Evolutionary conservation across 1,139 yeast genomes (phyloP).

Genomic region (Ogataea hybrid): DNA sequence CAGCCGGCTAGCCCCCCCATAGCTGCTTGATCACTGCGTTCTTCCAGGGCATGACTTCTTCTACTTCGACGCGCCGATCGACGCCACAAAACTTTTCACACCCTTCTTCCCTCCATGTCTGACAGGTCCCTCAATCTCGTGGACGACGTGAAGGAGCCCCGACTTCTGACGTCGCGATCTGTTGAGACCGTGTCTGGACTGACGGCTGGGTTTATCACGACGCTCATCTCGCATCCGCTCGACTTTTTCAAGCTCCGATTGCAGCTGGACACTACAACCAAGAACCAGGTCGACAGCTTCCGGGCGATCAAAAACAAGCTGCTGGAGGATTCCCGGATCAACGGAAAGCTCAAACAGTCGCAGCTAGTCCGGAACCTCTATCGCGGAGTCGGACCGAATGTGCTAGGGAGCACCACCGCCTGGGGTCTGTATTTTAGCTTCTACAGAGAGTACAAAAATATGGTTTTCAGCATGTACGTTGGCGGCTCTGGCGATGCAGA

Average conservation of each 20-base stretch:
- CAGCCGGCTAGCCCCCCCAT: too few relatives aligned
- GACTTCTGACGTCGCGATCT: constrained; percentile 13
- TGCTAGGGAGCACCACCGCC: constrained; percentile 79
- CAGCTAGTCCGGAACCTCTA: constrained; percentile 43
- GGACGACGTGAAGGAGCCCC: constrained; percentile 13
- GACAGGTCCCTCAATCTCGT: constrained; percentile 13
- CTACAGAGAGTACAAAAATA: constrained; percentile 58
- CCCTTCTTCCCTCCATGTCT: constrained; percentile 4
- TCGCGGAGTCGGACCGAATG: constrained; percentile 78
- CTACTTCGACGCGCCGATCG: constrained; percentile 10
- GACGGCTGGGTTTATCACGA: constrained; percentile 78
- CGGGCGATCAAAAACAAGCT: constrained; percentile 28
- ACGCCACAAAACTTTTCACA: constrained; percentile 5
- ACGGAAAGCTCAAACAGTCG: constrained; percentile 10
- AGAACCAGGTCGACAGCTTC: constrained; percentile 27
- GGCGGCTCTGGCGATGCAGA: constrained; percentile 14
- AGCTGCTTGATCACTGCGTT: not conserved
- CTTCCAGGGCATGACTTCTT: not conserved
- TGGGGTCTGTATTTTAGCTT: constrained; percentile 86
- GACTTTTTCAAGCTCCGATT: constrained; percentile 82
- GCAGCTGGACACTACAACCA: constrained; percentile 44
- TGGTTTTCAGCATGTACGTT: constrained; percentile 4
- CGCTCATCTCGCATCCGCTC: constrained; percentile 81
- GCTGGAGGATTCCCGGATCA: constrained; percentile 13
- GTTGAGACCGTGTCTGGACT: constrained; percentile 71